Conservation (phyloP, 1,284 basidiomycete species). For the Phellinidium pouzarii region DNA sequence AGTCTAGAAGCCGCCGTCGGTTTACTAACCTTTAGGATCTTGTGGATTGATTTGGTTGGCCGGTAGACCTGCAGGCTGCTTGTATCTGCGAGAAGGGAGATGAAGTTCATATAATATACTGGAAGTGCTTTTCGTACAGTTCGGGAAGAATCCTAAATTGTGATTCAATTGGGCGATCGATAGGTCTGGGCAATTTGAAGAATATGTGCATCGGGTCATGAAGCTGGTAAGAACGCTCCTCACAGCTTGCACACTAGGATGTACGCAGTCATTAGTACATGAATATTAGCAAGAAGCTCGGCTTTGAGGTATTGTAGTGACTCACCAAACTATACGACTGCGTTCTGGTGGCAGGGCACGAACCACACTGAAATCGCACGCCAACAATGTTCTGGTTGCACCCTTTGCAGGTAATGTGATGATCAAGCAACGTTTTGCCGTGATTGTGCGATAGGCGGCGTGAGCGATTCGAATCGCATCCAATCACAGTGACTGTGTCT, state of each 20-base stretch:
- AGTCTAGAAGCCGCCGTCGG: constrained; percentile 1
- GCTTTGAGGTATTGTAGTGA: constrained; percentile 1
- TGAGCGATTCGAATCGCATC: constrained; percentile 21
- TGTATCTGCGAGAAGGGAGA: constrained; percentile 48
- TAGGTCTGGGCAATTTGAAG: constrained; percentile 76
- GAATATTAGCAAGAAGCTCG: neutral
- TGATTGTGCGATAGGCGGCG: constrained; percentile 22
- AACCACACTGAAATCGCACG: constrained; percentile 70
- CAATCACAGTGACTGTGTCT: constrained; percentile 60
- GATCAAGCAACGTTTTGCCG: constrained; percentile 37
- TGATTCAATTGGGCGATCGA: constrained; percentile 63
- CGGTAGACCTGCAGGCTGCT: constrained; percentile 54
- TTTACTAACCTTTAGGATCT: constrained; percentile 53
- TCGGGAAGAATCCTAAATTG: constrained; percentile 55
- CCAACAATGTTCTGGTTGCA: constrained; percentile 64
- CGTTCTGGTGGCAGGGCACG: constrained; percentile 58
- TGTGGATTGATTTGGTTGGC: constrained; percentile 33
- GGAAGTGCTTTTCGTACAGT: constrained; percentile 40
- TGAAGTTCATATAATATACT: neutral
- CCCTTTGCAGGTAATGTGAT: constrained; percentile 50
- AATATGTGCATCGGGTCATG: constrained; percentile 84
- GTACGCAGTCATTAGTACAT: constrained; percentile 6
- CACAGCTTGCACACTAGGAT: constrained; percentile 69
- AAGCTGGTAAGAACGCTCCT: constrained; percentile 64
- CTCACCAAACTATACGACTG: constrained; percentile 58